Percentiles rank a stretch among this genome's conserved stretches.
Evolutionary conservation across 768 basidiomycete species (phyloP).

Genomic region (Tricholoma terreum): DNA sequence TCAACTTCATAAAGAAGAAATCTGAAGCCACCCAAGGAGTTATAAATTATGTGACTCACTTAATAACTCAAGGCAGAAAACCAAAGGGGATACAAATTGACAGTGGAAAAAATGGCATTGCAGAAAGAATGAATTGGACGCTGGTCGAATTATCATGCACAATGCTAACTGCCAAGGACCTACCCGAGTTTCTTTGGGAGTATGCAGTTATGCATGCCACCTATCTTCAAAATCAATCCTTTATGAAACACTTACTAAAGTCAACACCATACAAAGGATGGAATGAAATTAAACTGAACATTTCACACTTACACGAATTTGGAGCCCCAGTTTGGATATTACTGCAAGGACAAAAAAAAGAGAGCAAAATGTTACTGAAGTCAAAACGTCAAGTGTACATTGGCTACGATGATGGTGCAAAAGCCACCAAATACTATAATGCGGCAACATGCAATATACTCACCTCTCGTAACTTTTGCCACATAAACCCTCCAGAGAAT

Average conservation of each 20-base stretch:
- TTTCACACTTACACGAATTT: conserved; percentile 19
- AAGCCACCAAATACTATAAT: neutral
- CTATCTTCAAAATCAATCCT: neutral
- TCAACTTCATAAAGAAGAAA: no score
- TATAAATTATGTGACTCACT: no score
- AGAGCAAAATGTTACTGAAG: no score
- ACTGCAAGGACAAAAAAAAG: conserved; percentile 2
- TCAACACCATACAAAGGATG: conserved; percentile 17
- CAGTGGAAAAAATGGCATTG: no score
- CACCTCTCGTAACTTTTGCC: neutral
- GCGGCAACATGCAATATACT: neutral
- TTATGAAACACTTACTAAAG: neutral
- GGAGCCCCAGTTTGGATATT: conserved; percentile 19
- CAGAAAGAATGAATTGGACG: conserved; percentile 30
- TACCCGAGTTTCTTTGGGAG: neutral
- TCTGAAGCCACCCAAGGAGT: no score
- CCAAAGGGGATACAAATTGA: no score
- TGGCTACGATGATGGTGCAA: no score
- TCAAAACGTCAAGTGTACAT: no score
- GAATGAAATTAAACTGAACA: conserved; percentile 17
- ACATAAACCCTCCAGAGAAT: no score
- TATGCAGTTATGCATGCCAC: neutral
- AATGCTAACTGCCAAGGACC: conserved; percentile 9
- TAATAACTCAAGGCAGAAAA: no score
- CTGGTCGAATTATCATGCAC: neutral